phyloP scores from a whole-genome alignment of 768 basidiomycete species.

The Lactifluus pinguis region DNA sequence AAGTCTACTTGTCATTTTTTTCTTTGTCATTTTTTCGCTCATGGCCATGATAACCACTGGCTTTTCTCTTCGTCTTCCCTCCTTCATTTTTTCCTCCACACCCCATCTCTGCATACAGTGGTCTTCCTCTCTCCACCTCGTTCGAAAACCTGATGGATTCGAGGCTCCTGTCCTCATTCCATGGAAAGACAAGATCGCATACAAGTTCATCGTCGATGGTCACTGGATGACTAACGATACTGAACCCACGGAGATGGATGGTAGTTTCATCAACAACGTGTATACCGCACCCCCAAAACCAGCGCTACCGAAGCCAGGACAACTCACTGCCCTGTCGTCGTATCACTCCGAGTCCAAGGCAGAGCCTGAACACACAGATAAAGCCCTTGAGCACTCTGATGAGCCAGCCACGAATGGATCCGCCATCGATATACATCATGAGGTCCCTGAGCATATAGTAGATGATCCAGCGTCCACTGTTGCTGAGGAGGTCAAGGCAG shows the following conservation, averaged over 20 bases:
- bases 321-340: background rate
- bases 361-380: constrained; percentile 5
- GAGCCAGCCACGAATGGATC: constrained; percentile 1
- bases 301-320: background rate
- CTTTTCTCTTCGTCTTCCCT: constrained; percentile 18
- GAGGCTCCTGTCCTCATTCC: constrained; percentile 23
- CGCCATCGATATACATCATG: background rate
- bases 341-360: background rate
- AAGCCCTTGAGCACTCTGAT: background rate
- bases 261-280: constrained; percentile 29
- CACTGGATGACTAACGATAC: constrained; percentile 24
- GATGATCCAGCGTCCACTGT: background rate
- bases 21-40: background rate
- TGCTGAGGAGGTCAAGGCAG: background rate
- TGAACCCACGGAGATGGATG: constrained; percentile 25
- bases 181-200: constrained; percentile 23
- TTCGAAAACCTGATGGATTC: constrained; percentile 24
- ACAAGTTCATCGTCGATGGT: constrained; percentile 32
- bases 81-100: constrained; percentile 9
- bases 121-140: constrained; percentile 23
- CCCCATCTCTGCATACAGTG: constrained; percentile 21
- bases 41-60: constrained; percentile 17
- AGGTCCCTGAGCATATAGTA: background rate
- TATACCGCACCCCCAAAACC: constrained; percentile 21
- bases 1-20: constrained; percentile 6